phyloP scores from a whole-genome alignment of 1,284 basidiomycete genomes.

The Wallemia ichthyophaga region DNA sequence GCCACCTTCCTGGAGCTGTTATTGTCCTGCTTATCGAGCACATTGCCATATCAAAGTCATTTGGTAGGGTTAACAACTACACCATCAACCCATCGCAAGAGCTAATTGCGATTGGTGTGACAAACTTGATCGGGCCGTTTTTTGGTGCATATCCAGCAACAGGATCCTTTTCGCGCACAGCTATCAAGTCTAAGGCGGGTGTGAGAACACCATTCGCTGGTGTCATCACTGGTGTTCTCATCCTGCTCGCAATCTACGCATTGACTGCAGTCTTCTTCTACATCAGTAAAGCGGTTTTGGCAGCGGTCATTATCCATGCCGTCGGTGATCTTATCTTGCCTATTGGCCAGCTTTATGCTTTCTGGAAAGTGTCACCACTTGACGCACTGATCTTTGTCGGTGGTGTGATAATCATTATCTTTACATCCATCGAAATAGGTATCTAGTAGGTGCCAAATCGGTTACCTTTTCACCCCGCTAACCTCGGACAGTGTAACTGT shows the following conservation, averaged over 20 bases:
- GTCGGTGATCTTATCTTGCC: slow-evolving; percentile 73
- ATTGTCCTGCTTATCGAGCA: slow-evolving; percentile 88
- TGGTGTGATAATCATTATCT: slow-evolving; percentile 64
- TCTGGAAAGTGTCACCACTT: slow-evolving; percentile 77
- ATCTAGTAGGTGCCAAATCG: slow-evolving; percentile 47
- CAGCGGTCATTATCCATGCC: slow-evolving; percentile 84
- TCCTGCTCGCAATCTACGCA: slow-evolving; percentile 79
- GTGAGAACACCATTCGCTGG: slow-evolving; percentile 83
- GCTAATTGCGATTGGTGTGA: slow-evolving; percentile 88
- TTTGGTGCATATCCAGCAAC: slow-evolving; percentile 56
- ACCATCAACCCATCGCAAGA: slow-evolving; percentile 96
- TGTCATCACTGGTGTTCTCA: slow-evolving; percentile 55
- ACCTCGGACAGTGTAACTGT: slow-evolving; percentile 38
- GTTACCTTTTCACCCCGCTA: too few relatives aligned
- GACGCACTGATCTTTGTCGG: slow-evolving; percentile 75
- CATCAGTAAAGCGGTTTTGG: slow-evolving; percentile 41
- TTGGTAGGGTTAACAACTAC: slow-evolving; percentile 76
- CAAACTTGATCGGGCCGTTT: slow-evolving; percentile 24
- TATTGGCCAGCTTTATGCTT: slow-evolving; percentile 59
- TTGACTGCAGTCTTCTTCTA: slow-evolving; percentile 68
- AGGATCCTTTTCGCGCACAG: slow-evolving; percentile 89
- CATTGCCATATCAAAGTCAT: slow-evolving; percentile 83
- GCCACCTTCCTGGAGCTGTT: slow-evolving; percentile 63
- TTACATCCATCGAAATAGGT: slow-evolving; percentile 68
- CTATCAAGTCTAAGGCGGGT: slow-evolving; percentile 81